phyloP scores from a whole-genome alignment of 306 rosid genomes.

The Vachellia pachyceras region DNA sequence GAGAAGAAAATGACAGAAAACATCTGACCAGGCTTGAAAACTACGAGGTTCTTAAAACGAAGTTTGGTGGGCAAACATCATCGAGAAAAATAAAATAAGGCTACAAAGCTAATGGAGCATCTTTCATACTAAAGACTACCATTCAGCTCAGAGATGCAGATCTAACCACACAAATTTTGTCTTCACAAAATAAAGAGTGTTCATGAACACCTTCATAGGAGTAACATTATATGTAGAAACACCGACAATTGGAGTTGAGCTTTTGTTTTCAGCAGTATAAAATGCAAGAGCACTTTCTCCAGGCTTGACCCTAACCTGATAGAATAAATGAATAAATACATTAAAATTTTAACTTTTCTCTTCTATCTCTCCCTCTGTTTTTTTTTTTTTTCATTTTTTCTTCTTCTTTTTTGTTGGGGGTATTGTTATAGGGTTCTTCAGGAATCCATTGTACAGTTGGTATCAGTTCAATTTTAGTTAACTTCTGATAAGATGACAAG shows the following conservation, averaged over 20 bases:
- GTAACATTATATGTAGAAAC: conserved; percentile 94
- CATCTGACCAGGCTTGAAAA: conserved; percentile 20
- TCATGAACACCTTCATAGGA: conserved; percentile 87
- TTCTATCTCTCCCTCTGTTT: background rate
- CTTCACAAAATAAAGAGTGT: conserved; percentile 18
- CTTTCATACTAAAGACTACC: background rate
- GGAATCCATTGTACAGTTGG: background rate
- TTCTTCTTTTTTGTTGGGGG: background rate
- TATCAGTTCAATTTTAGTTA: conserved; percentile 11
- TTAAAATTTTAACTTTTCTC: conserved; percentile 22
- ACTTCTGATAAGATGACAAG: conserved; percentile 5
- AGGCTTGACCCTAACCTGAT: conserved; percentile 88
- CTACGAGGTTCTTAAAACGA: background rate
- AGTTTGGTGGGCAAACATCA: background rate
- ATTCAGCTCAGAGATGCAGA: conserved; percentile 11
- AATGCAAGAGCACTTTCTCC: conserved; percentile 99
- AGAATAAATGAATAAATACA: conserved; percentile 38
- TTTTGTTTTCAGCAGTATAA: conserved; percentile 90
- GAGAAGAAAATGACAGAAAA: conserved; percentile 4
- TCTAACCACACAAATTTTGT: conserved; percentile 21
- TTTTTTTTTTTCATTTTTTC: background rate
- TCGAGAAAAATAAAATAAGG: conserved; percentile 1
- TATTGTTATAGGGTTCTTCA: background rate
- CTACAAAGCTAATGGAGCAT: background rate
- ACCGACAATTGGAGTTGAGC: conserved; percentile 89